Evolutionary conservation across 2,329 filamentous ascomycete species (phyloP), one percentile per base, ranked within the genome.

Genomic region (Penicillium capsulatum): DNA sequence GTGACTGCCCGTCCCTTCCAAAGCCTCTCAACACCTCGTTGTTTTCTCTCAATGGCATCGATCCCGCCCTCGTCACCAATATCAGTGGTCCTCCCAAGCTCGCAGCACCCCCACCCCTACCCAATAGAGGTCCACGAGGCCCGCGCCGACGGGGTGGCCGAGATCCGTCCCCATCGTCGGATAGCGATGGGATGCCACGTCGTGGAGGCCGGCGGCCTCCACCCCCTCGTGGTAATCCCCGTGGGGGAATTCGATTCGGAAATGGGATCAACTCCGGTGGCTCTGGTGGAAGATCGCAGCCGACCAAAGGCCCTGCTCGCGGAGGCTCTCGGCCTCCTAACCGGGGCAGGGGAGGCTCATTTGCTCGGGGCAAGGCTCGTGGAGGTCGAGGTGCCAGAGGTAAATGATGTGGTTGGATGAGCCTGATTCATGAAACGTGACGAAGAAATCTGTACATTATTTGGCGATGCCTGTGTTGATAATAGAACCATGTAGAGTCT

Each of bases 1-100:
- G 68, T 7, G 69, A 72, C 42, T 72, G 69, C 36, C 68, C 67
- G 9, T 55, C 54, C 8, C 54, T 61, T 1, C 36, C 39, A 7
- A 44, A 48, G n/a, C 50, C 55, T 8, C 46, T 58, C 31, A 45
- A 42, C 7, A 62, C 63, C 3, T 61, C 62, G 5, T 63, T 62
- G 10, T 72, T 67, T 51, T 66, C 65, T 5, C 50, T 71, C 14
- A 61, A 58, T 40, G 56, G 55, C 3, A 55, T 67, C 19, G 60
- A 66, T 26, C 60, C 61, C 2, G 47, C 55, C 3, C 57, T 59
- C 31, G 60, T 71, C 16, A 61, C 59, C 27, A 69, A 72, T 40
- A 53, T 66, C 15, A 70, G 63, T 40, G 52, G 57, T 3, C 48
- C 55, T 14, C 7, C 44, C 39, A 38, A 38, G 31, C 26, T n/a